Base-by-base conservation (phyloP, 345 rosid species). In the Rhodamnia argentea region DNA sequence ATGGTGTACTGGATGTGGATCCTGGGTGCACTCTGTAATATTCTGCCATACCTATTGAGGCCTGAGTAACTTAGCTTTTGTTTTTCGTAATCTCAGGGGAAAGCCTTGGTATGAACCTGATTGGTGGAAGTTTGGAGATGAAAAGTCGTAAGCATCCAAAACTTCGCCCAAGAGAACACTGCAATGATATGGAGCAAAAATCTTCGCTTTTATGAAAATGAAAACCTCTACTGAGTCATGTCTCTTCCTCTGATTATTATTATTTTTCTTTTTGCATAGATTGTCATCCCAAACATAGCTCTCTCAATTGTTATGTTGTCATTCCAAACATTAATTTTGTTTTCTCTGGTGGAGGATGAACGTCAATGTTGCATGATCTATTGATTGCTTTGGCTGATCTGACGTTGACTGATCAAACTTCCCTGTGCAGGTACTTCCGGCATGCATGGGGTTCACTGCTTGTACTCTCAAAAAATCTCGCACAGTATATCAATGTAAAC, bases 91-190 rank as follows among this genome's bases (percentile, higher is more conserved):
- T 87, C 90, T 86, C 92, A 97, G 99, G 94, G 98, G 97, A 88
- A 92, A 82, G 86, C 92, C 88, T 88, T 97, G 99, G 99, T 94
- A 93, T 87, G 99, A 97, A 87, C 95, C 99, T 47, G 99, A 97
- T 6, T 97, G 99, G 99, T 96, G 99, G 99, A 97, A 95, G 88
- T 96, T 96, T 85, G 98, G 99, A 62, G 98, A 95, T 55, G 94
- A 92, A 85, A 96, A 96, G 92, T 92, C 98, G 99, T 97, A 93
- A 94, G 99, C 94, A 81, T 74, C 53, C 32, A 22, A 70, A 57
- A 37, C 83, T 55, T 27, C 29, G 20, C 47, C n/a, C 26, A 37
- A 83, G 32, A 82, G 23, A 83, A 55, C 57, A n/a, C 59, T 51
- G 84, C 57, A 16, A 51, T 83, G 55, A 26, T 37, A 12, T 52